Evolutionary conservation across 495 filamentous ascomycete genomes (phyloP).

Genomic region (Glonium stellatum): DNA sequence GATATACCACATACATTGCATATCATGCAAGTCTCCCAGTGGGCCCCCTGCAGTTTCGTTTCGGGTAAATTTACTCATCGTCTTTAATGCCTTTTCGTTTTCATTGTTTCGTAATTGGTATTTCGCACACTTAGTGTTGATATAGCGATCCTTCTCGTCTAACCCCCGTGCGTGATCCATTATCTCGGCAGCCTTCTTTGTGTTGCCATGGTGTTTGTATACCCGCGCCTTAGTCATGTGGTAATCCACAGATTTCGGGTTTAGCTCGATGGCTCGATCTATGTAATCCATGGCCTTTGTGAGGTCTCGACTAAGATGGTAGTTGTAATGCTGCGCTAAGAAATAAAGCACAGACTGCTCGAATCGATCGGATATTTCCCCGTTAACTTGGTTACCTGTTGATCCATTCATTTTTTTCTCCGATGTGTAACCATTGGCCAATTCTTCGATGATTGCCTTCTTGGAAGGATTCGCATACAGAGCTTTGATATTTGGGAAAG

Average conservation of each 20-base stretch:
- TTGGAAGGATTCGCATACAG: slow-evolving; percentile 74
- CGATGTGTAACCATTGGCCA: slow-evolving; percentile 73
- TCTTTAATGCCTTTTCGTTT: slow-evolving; percentile 73
- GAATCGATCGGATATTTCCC: slow-evolving; percentile 54
- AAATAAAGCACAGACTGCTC: slow-evolving; percentile 77
- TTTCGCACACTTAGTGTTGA: slow-evolving; percentile 97
- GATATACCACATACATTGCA: slow-evolving; percentile 98
- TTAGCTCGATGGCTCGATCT: slow-evolving; percentile 71
- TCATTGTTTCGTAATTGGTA: slow-evolving; percentile 92
- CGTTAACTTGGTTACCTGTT: slow-evolving; percentile 45
- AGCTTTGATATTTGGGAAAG: slow-evolving; percentile 91
- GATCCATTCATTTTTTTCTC: slow-evolving; percentile 38
- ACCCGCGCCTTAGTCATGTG: slow-evolving; percentile 93
- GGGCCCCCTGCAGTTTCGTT: slow-evolving; percentile 84
- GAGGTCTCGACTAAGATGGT: slow-evolving; percentile 76
- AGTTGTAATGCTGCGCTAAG: slow-evolving; percentile 95
- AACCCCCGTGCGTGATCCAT: slow-evolving; percentile 84
- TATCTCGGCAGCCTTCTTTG: slow-evolving; percentile 68
- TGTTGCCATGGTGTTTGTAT: slow-evolving; percentile 84
- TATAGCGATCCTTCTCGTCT: slow-evolving; percentile 87
- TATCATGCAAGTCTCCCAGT: slow-evolving; percentile 85
- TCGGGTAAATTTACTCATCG: slow-evolving; percentile 91
- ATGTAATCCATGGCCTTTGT: slow-evolving; percentile 73
- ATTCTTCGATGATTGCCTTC: slow-evolving; percentile 60
- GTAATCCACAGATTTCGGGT: slow-evolving; percentile 78